Conservation (phyloP, 2,329 filamentous ascomycete species). For the Tolypocladium ovalisporum region DNA sequence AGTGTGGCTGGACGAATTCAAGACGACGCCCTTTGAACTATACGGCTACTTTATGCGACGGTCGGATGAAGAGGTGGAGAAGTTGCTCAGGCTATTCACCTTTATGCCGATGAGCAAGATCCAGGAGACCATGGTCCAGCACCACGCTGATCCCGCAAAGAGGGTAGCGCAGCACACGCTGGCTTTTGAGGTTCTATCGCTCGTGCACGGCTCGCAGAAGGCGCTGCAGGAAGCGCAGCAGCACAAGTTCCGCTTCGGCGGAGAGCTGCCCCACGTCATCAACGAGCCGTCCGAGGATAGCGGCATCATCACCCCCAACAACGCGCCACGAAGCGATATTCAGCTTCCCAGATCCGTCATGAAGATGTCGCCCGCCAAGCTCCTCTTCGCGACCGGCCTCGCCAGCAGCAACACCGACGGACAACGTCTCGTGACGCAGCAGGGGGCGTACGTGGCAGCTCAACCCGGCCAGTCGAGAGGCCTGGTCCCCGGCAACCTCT, state of each 20-base stretch:
- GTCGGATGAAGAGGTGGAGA: conserved; percentile 70
- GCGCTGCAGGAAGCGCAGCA: conserved; percentile 51
- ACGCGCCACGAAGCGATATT: conserved; percentile 41
- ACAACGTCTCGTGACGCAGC: conserved; percentile 41
- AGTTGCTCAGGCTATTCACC: conserved; percentile 79
- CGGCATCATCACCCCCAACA: conserved; percentile 29
- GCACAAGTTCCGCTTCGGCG: conserved; percentile 39
- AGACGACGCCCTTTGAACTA: conserved; percentile 75
- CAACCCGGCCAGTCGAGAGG: conserved; percentile 31
- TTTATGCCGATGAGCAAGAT: conserved; percentile 71
- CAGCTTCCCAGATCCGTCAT: conserved; percentile 49
- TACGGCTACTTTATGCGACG: conserved; percentile 85
- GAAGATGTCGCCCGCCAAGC: conserved; percentile 42
- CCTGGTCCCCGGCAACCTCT: conserved; percentile 38
- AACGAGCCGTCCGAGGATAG: conserved; percentile 17
- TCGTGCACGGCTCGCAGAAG: conserved; percentile 61
- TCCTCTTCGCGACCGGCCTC: conserved; percentile 51
- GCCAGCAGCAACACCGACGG: conserved; percentile 45
- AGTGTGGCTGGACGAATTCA: conserved; percentile 75
- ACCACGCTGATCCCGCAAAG: conserved; percentile 55
- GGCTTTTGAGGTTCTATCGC: conserved; percentile 68
- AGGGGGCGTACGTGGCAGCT: conserved; percentile 52
- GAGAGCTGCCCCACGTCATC: conserved; percentile 16
- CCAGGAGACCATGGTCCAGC: conserved; percentile 52
- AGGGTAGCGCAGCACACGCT: conserved; percentile 74